These are phyloP conservation scores for Santalum album DNA, from an alignment of 164 flowering plant species.

Conservation along the genomic window DNA sequence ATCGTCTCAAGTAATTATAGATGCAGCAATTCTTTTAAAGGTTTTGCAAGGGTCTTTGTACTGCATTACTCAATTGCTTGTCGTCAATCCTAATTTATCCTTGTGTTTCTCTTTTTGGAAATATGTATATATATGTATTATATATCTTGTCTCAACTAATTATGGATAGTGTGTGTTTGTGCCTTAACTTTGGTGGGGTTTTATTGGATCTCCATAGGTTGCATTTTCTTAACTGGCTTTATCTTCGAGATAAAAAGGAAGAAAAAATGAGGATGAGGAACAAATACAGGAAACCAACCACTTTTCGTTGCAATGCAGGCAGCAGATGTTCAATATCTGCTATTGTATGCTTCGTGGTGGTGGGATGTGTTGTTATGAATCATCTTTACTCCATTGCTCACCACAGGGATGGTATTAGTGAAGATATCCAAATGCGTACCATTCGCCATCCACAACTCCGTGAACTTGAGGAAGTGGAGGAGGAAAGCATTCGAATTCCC, in stretches of 20 bases:
- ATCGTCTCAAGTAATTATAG: too few relatives aligned
- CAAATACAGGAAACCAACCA: conserved; percentile 75
- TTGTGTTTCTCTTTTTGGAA: too few relatives aligned
- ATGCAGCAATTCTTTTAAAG: too few relatives aligned
- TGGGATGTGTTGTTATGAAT: conserved; percentile 54
- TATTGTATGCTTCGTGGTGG: conserved; percentile 57
- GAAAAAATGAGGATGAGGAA: conserved; percentile 68
- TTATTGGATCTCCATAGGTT: conserved; percentile 41
- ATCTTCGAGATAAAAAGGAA: conserved; percentile 50
- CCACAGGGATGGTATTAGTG: conserved; percentile 19
- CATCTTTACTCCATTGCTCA: conserved; percentile 44
- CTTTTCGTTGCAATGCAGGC: conserved; percentile 82
- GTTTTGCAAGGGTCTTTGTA: neutral
- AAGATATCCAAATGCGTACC: conserved; percentile 22
- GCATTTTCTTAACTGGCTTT: conserved; percentile 45
- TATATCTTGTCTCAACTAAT: neutral
- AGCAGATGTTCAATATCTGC: conserved; percentile 52
- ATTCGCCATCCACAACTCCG: conserved; percentile 36
- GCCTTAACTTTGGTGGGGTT: conserved; percentile 22
- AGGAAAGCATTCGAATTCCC: conserved; percentile 65
- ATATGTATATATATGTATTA: too few relatives aligned
- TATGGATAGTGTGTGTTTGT: conserved; percentile 6
- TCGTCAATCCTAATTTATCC: too few relatives aligned
- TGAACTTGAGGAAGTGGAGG: conserved; percentile 78
- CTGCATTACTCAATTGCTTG: neutral